Evolutionary conservation across 306 rosid genomes (phyloP), one percentile per base, ranked within the genome.

Genomic region (Abrus precatorius): DNA sequence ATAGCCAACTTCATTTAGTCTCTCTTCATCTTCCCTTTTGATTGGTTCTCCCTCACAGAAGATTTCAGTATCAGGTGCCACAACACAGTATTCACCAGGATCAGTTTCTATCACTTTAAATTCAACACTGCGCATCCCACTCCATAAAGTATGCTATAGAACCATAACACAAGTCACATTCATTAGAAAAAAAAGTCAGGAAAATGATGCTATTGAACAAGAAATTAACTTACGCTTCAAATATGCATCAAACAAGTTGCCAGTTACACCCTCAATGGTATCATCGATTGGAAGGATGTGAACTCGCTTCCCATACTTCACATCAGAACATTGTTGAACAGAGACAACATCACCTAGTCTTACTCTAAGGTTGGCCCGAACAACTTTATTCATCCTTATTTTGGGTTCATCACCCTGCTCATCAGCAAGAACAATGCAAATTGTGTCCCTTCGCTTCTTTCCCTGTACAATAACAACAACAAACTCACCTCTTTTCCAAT

Each of bases 371-470:
- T 91, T 91, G 14, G 88, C 59, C 64, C 89, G 75, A 9, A 89
- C 92, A 83, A 89, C 88, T 80, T 89, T 91, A 74, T 89, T 91
- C 93, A 91, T 89, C 83, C 88, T 84, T 75, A 91, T 85, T 77
- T 86, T 91, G 4, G 92, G 81, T 60, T 86, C 90, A 50, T 91
- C 92, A 30, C 96, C 84, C 43, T 68, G 83, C 14, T 87, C 91
- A 73, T 89, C 96, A 63, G 71, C 80, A 81, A 91, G 89, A 74
- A 81, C 93, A 81, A 89, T 38, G 78, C 96, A 91, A 57, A 91
- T 44, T 3, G 96, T 91, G 79, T 89, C 93, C 72, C 30, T 86
- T 33, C 95, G 74, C 82, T 87, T 87, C 88, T 91, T 89, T 30
- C 93, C 93, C 96, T 91, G 20, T 20, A 20, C 20, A 20, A 20